Base-by-base conservation (phyloP, 768 basidiomycete genomes). In the Candolleomyces aberdarensis region DNA sequence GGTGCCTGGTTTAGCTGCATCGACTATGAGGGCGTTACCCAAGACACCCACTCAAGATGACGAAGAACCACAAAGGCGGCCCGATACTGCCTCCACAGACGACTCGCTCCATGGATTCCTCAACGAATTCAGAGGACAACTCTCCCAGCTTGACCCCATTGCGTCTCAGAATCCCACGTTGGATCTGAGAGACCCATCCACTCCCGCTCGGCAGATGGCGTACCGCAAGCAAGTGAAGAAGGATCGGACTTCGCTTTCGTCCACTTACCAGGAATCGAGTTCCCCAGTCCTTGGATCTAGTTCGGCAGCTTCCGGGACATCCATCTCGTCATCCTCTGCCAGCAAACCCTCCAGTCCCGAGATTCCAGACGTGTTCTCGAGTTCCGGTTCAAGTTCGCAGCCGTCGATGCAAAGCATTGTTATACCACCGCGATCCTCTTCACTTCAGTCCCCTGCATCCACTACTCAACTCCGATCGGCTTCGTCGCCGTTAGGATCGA, bases 91-190 rank as follows among this genome's bases (percentile, higher is more conserved):
- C 15, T 66, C 66, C 36, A 72, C 68, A 64, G 73, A 78, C 56
- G 74, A 78, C 52, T 74, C 76, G 17, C 76, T 90, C 40, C 79
- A 78, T 68, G 87, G 86, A 44, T 82, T 92, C 63, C 75, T 92
- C 53, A 83, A 81, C 64, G 86, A 92, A 62, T 88, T 94, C 74
- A 82, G 84, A 72, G 89, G 87, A 59, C 84, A 88, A 72, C 78
- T 92, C 59, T 83, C 82, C 63, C 83, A 86, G 61, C 74, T 91
- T 62, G 89, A 88, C 64, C 80, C 86, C 51, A 75, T 80, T 40
- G 76, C 80, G 50, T 72, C 73, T 44, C 70, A 82, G 50, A 56
- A 39, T 17, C 54, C 54, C 19, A 71, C 78, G 22, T 76, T 92
- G 59, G 87, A 86, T 69, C 81, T 92, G 49, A 79, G 75, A 62